A percentile compares a stretch with the other conserved stretches of the same genome.
phyloP scores from a whole-genome alignment of 2,329 filamentous ascomycete genomes.

The Neospermospora avenae region DNA sequence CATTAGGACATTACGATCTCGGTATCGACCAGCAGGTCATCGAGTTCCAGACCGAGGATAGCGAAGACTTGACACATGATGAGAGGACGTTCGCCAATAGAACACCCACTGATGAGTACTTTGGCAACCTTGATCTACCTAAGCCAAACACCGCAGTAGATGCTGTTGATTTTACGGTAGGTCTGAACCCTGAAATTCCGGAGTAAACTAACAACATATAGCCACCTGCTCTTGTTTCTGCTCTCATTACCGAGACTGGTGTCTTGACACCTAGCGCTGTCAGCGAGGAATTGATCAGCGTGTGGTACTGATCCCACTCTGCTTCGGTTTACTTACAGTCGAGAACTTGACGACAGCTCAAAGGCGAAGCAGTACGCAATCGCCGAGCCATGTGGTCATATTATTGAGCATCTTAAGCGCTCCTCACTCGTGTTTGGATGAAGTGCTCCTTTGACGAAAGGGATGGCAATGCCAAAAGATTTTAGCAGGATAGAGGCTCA shows the following conservation, averaged over 20 bases:
- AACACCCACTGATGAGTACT: slow-evolving; percentile 29
- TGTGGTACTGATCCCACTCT: slow-evolving; percentile 16
- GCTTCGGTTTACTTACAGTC: background rate
- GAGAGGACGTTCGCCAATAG: slow-evolving; percentile 23
- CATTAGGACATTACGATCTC: slow-evolving; percentile 76
- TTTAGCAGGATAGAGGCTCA: background rate
- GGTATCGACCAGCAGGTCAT: slow-evolving; percentile 76
- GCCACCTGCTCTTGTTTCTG: slow-evolving; percentile 66
- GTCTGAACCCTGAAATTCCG: slow-evolving; percentile 23
- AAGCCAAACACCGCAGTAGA: slow-evolving; percentile 36
- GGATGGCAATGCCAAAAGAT: background rate
- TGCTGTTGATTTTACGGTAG: slow-evolving; percentile 69
- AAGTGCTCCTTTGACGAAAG: background rate
- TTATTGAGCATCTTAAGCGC: background rate
- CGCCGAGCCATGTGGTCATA: background rate
- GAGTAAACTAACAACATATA: slow-evolving; percentile 37
- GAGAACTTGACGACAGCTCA: background rate
- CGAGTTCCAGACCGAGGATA: slow-evolving; percentile 62
- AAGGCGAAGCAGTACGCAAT: background rate
- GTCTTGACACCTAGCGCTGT: slow-evolving; percentile 68
- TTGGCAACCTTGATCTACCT: slow-evolving; percentile 19
- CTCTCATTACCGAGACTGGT: slow-evolving; percentile 73
- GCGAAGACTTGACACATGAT: slow-evolving; percentile 41
- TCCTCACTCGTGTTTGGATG: background rate
- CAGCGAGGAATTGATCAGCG: slow-evolving; percentile 61